Base-by-base conservation (phyloP, 192 early-diverging fungal species). In the Coemansia sp. region DNA sequence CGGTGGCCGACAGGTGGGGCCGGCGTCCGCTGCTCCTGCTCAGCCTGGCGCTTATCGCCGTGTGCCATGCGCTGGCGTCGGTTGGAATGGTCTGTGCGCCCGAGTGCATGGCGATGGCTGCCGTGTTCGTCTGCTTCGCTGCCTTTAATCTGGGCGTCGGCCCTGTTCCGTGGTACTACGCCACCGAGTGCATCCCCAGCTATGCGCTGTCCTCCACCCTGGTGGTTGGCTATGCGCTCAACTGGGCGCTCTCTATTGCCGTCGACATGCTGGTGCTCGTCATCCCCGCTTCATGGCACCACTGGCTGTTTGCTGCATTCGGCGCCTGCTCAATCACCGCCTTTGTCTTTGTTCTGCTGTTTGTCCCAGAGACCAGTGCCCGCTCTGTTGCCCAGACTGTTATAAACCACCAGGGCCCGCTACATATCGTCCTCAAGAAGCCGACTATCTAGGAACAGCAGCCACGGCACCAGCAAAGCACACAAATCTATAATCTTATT, bases 121-220 rank as follows among this genome's bases (percentile, higher is more conserved):
- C 79, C 0, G 84, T 91, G 48, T 89, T 92, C 68, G 61, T 89
- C 39, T 92, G 88, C 80, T 90, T 87, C 50, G 87, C 86, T 58
- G 68, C 77, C 43, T 93, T 92, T 73, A 89, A 90, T 50, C 70
- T 93, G 53, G 92, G 92, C 38, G 57, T 91, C 7, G 92, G 90
- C n/a, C 85, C 87, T 2, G 90, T 93, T 50, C 90, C 94, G 7
- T 94, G 92, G 91, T 74, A 93, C 62, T 80, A 91, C 56, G 74
- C 89, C 1, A 87, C 90, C 9, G 92, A 94, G 64, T 72, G 87
- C 20, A 70, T 89, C 12, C 92, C 92, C 4, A 84, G 86, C 1
- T 90, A 90, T 60, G 90, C 90, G 1, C 77, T 88, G 7, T 84
- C 87, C 12, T 62, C 88, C 11, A 87, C 89, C 4, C 86, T 87